Conservation (phyloP, 2,329 filamentous ascomycete species). For the Alternaria brassicicola region DNA sequence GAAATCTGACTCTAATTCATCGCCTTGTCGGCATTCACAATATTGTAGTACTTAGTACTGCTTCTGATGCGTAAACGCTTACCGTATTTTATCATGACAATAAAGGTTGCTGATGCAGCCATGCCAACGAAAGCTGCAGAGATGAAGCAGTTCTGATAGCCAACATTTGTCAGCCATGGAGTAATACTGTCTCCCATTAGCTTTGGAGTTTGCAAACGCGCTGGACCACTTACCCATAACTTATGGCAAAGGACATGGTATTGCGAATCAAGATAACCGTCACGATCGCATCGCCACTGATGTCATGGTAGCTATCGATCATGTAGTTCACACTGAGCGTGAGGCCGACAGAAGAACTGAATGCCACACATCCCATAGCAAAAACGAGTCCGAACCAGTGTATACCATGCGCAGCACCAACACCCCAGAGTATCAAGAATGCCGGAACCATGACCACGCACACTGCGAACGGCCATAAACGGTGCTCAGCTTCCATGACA, state of each 20-base stretch:
- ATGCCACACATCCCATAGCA: slow-evolving; percentile 50
- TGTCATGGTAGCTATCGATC: slow-evolving; percentile 57
- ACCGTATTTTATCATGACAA: slow-evolving; percentile 58
- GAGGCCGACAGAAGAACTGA: slow-evolving; percentile 46
- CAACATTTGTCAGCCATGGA: slow-evolving; percentile 53
- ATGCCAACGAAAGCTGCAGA: slow-evolving; percentile 52
- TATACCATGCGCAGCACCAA: slow-evolving; percentile 57
- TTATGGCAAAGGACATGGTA: slow-evolving; percentile 58
- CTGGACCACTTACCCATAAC: slow-evolving; percentile 50
- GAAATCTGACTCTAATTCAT: neutral
- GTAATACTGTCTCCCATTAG: slow-evolving; percentile 40
- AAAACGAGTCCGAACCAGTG: slow-evolving; percentile 59
- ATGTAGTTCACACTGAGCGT: slow-evolving; percentile 55
- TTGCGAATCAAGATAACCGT: slow-evolving; percentile 59
- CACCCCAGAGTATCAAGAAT: slow-evolving; percentile 58
- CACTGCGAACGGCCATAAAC: slow-evolving; percentile 49
- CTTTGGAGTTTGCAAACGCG: too few species aligned
- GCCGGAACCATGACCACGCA: slow-evolving; percentile 53
- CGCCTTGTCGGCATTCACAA: slow-evolving; percentile 24
- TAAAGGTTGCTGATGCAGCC: slow-evolving; percentile 47
- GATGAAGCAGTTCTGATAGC: slow-evolving; percentile 53
- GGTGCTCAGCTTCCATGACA: slow-evolving; percentile 50
- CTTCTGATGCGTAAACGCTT: slow-evolving; percentile 45
- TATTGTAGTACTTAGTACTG: slow-evolving; percentile 45
- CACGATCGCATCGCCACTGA: slow-evolving; percentile 58